Evolutionary conservation across 306 rosid species (phyloP).

Genomic region (Dalbergia cultrata): DNA sequence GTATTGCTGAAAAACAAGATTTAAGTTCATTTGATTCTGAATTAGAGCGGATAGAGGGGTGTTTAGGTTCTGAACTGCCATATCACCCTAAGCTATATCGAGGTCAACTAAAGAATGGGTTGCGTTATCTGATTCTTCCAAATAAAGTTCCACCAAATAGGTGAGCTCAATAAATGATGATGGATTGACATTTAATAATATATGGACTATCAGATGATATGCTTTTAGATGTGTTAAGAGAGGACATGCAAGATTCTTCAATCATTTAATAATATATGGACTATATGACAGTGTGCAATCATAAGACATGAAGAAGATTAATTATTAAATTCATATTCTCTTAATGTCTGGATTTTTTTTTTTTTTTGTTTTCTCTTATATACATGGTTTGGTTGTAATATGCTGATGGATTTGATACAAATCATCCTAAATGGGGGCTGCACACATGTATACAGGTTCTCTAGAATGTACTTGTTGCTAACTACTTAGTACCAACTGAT

Average conservation of each 20-base stretch:
- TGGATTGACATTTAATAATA: conserved; percentile 8
- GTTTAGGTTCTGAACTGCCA: conserved; percentile 77
- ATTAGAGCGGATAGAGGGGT: conserved; percentile 64
- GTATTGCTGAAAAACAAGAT: conserved; percentile 77
- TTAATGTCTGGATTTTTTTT: background rate
- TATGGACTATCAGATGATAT: conserved; percentile 19
- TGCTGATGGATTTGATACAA: background rate
- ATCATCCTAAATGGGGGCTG: conserved; percentile 14
- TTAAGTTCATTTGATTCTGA: conserved; percentile 61
- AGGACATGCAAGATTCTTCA: conserved; percentile 16
- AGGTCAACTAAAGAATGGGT: conserved; percentile 85
- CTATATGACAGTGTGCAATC: background rate
- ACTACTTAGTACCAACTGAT: conserved; percentile 29
- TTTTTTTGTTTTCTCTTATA: background rate
- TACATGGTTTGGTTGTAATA: conserved; percentile 30
- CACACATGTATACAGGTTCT: conserved; percentile 25
- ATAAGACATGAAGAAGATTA: conserved; percentile 20
- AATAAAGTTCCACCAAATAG: conserved; percentile 97
- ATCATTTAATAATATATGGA: background rate
- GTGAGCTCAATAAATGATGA: conserved; percentile 46
- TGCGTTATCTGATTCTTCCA: conserved; percentile 83
- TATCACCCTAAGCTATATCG: conserved; percentile 90
- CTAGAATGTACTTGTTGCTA: conserved; percentile 31
- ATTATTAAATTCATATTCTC: background rate
- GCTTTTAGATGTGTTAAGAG: conserved; percentile 6